Evolutionary conservation across 169 alveolate genomes (phyloP).

Genomic region (Eimeria praecox): DNA sequence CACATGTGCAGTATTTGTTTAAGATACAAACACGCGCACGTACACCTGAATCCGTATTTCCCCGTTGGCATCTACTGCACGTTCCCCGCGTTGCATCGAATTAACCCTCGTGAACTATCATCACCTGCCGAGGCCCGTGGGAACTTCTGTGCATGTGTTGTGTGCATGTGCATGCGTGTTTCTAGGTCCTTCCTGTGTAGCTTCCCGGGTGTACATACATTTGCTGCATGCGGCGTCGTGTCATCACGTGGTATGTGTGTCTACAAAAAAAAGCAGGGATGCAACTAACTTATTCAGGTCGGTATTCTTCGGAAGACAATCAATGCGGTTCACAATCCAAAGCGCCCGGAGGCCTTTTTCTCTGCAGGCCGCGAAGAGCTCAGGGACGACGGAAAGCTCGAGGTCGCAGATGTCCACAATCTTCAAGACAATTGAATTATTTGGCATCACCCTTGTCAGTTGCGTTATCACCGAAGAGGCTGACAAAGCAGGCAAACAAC

Average conservation of each 20-base stretch:
- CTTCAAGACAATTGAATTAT: slow-evolving; percentile 88
- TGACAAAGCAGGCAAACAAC: slow-evolving; percentile 20
- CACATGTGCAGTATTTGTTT: not conserved
- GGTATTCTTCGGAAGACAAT: slow-evolving; percentile 87
- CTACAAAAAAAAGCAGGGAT: not conserved
- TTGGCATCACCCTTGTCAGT: slow-evolving; percentile 29
- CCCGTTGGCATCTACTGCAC: not conserved
- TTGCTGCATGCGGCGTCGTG: not conserved
- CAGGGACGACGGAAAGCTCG: slow-evolving; percentile 92
- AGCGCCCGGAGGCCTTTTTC: slow-evolving; percentile 89
- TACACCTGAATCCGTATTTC: not conserved
- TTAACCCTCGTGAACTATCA: not conserved
- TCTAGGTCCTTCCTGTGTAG: not conserved
- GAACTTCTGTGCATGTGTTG: not conserved
- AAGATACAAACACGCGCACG: not conserved
- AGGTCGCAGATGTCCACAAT: slow-evolving; percentile 90
- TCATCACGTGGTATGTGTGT: not conserved
- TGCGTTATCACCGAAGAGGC: slow-evolving; percentile 22
- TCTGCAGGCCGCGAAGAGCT: slow-evolving; percentile 90
- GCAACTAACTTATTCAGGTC: slow-evolving; percentile 30
- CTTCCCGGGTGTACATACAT: not conserved
- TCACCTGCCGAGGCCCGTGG: slow-evolving; percentile 6
- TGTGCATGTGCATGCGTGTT: not conserved
- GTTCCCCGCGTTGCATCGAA: not conserved
- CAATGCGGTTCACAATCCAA: slow-evolving; percentile 91